Base-by-base conservation (phyloP, 2,329 filamentous ascomycete species). In the Parastagonospora avenae region DNA sequence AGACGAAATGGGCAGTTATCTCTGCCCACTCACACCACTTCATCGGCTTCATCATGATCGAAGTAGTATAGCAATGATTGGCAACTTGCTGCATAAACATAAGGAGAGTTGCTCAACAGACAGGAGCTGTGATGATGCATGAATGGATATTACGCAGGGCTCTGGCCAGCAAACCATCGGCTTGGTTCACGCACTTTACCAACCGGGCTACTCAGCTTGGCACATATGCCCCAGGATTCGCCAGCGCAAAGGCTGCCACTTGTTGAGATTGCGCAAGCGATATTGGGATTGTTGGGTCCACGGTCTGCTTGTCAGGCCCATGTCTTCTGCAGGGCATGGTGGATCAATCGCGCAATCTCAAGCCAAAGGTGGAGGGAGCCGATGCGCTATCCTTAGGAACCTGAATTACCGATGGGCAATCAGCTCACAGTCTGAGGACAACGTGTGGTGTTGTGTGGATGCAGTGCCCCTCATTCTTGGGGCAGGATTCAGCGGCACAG, bases 221-320 rank as follows among this genome's bases (percentile, higher is more conserved):
- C 44, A 31, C 35, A 35, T 32, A 4, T 7, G 24, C 19, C 24
- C 35, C 40, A 30, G 33, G 40, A 19, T 30, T 47, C 39, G 19
- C 15, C 36, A 14, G 16, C 14, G 10, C 30, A 24, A 9, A 41
- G 10, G 24, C 16, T 10, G 2, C 16, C 15, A 11, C 12, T 29
- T 10, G 29, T 14, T n/a, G 4, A 32, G 36, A 44, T 52, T 40
- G 36, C 43, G 40, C 43, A 47, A 47, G 32, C 42, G 42, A 46
- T 12, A 43, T 30, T 39, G 45, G 49, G 35, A 52, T 29, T 36
- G 30, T 41, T 44, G 49, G 49, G 49, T n/a, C 44, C 49, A 52
- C 33, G 46, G 46, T 42, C 5, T 35, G 45, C 36, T n/a, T 30
- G 24, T 39, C 19, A 31, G 33, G 27, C 15, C 33, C 27, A n/a